phyloP scores from a whole-genome alignment of 129 eudicot species.

The Pulicaria dysenterica region DNA sequence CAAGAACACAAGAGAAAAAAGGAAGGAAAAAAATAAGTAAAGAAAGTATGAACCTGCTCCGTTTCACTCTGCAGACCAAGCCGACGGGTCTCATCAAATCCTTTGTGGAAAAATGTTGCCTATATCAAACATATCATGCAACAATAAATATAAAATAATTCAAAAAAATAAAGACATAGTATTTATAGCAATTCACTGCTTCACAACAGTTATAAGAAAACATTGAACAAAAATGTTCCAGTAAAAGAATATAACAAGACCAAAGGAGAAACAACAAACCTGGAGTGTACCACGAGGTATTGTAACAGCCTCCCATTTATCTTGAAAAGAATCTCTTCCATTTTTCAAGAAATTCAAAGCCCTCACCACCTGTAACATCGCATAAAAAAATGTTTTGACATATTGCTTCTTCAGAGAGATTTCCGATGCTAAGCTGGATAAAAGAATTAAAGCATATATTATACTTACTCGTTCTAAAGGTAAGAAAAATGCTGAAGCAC shows the following conservation, averaged over 20 bases:
- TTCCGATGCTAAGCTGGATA: conserved; percentile 3
- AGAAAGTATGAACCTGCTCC: conserved; percentile 59
- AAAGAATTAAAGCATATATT: not conserved
- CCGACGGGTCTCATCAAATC: conserved; percentile 95
- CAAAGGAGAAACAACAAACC: conserved; percentile 56
- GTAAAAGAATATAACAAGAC: not conserved
- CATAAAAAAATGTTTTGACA: conserved; percentile 11
- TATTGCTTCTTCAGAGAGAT: not conserved
- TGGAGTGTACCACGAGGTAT: conserved; percentile 99
- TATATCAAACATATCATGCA: conserved; percentile 38
- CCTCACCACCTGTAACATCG: conserved; percentile 78
- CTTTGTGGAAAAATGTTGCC: conserved; percentile 91
- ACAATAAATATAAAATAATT: not conserved
- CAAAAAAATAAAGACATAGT: not conserved
- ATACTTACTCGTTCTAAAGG: conserved; percentile 83
- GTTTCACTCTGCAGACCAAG: conserved; percentile 85
- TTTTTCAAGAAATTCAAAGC: conserved; percentile 70
- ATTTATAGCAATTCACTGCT: not conserved
- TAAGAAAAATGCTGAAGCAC: conserved; percentile 95
- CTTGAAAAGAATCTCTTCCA: conserved; percentile 63
- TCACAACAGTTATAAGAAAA: not conserved
- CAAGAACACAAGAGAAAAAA: conserved; percentile 8
- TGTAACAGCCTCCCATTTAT: conserved; percentile 79
- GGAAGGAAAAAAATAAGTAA: not conserved
- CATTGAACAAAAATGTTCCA: not conserved